Evolutionary conservation across 2,329 filamentous ascomycete species (phyloP).

Genomic region (Periconia sp.): DNA sequence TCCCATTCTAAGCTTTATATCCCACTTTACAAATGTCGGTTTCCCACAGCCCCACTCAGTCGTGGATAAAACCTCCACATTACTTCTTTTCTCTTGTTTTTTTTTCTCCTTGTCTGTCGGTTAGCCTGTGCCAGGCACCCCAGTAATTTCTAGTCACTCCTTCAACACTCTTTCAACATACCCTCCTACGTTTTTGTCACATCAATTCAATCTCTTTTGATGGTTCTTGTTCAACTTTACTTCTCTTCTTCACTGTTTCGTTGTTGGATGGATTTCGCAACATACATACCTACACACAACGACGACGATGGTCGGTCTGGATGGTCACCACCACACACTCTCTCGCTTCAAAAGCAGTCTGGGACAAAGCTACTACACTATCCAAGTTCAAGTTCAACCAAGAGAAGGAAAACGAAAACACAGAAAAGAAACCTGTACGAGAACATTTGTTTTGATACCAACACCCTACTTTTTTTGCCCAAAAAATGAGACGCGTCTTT

Average conservation of each 20-base stretch:
- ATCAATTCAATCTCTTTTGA: not conserved
- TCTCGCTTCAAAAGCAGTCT: not conserved
- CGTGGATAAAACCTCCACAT: constrained; percentile 6
- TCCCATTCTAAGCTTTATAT: not conserved
- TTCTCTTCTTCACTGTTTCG: not conserved
- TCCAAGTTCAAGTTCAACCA: not conserved
- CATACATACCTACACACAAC: too few species aligned
- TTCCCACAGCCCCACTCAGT: not conserved
- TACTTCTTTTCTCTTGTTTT: constrained; percentile 12
- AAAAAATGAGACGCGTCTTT: too few species aligned
- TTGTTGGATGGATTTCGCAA: not conserved
- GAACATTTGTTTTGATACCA: too few species aligned
- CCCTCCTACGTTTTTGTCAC: not conserved
- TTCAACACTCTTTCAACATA: not conserved
- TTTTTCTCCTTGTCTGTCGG: not conserved
- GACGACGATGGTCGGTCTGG: not conserved
- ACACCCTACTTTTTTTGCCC: too few species aligned
- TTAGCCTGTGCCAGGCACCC: constrained; percentile 8
- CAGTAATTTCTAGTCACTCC: constrained; percentile 12
- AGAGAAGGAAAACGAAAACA: too few species aligned
- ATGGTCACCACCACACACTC: not conserved
- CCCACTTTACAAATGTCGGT: not conserved
- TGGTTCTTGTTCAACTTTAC: not conserved
- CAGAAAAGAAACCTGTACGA: too few species aligned
- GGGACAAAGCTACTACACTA: not conserved